Evolutionary conservation across 495 filamentous ascomycete species (phyloP).

Genomic region (Podospora anserina): DNA sequence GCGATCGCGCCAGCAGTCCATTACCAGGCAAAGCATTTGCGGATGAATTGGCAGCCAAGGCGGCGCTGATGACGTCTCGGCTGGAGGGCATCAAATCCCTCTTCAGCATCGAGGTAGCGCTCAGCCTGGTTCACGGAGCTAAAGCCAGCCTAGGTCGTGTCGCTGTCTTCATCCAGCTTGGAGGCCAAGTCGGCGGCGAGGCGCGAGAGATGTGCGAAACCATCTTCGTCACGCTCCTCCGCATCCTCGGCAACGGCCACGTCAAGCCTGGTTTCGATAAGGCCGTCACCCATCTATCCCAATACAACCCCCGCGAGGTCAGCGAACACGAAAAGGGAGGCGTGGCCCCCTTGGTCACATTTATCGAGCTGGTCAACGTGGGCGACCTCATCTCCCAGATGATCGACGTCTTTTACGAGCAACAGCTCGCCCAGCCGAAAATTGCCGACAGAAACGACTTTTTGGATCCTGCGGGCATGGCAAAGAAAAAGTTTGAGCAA

Average conservation of each 20-base stretch:
- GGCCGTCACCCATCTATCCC: conserved; percentile 84
- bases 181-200: conserved; percentile 73
- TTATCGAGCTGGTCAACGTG: conserved; percentile 96
- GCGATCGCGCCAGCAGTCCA: conserved; percentile 43
- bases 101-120: conserved; percentile 93
- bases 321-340: conserved; percentile 64
- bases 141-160: conserved; percentile 86
- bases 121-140: conserved; percentile 84
- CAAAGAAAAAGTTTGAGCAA: conserved; percentile 98
- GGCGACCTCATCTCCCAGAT: conserved; percentile 98
- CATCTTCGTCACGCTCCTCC: conserved; percentile 81
- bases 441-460: conserved; percentile 93
- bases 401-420: conserved; percentile 98
- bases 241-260: conserved; percentile 80
- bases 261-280: conserved; percentile 88
- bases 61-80: conserved; percentile 90
- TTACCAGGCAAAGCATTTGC: conserved; percentile 66
- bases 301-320: conserved; percentile 86
- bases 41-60: conserved; percentile 90
- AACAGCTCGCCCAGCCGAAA: conserved; percentile 77
- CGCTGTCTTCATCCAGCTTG: conserved; percentile 73
- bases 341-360: conserved; percentile 90
- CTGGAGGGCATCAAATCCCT: conserved; percentile 90
- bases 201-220: conserved; percentile 86
- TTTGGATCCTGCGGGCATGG: conserved; percentile 80